Evolutionary conservation across 176 grass and related monocot genomes (phyloP), one percentile per base, ranked within the genome.

Genomic region (Zoysia japonica): DNA sequence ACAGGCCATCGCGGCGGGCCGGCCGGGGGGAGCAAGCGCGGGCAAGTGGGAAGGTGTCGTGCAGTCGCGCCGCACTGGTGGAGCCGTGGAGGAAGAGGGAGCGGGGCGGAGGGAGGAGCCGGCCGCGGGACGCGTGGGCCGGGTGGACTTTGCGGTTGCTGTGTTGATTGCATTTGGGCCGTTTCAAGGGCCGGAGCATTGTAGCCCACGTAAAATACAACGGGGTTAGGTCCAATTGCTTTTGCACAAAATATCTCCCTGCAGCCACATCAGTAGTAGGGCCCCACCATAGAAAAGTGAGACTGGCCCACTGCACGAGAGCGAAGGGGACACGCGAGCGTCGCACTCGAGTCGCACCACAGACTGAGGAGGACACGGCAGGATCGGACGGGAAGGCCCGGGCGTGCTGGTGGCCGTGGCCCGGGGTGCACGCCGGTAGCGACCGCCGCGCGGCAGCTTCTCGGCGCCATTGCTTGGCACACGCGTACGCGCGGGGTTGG

Each of bases 1-100:
- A 40, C 68, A 79, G 62, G 81, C 73, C 84, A 89, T 89, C 77
- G 16, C 42, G 65, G 57, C 35, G 77, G 62, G 55, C 55, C 12
- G 6, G 71, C 28, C 28, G 28, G 28, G 28, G 13, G 53, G 10
- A 7, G 59, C 69, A 12, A 41, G 20, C 39, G 60, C 16, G 11
- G 57, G n/a, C 47, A 9, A 54, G 45, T 7, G 70, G 52, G 44
- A 11, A 80, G 65, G 55, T 7, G 78, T 45, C 28, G 28, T 28
- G 28, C 28, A 28, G 28, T 28, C 39, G 72, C 71, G 71, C 46
- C 39, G 69, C 68, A 55, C 53, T 63, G 70, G 35, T 46, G 63
- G 55, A 47, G 47, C 28, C 28, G 28, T 28, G 28, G 28, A 28
- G 28, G 28, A 28, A 28, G 70, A 52, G 0, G 43, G 14, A 28